Conservation (phyloP, 2,329 filamentous ascomycete genomes). For the Pseudovirgaria hyperparasitica region DNA sequence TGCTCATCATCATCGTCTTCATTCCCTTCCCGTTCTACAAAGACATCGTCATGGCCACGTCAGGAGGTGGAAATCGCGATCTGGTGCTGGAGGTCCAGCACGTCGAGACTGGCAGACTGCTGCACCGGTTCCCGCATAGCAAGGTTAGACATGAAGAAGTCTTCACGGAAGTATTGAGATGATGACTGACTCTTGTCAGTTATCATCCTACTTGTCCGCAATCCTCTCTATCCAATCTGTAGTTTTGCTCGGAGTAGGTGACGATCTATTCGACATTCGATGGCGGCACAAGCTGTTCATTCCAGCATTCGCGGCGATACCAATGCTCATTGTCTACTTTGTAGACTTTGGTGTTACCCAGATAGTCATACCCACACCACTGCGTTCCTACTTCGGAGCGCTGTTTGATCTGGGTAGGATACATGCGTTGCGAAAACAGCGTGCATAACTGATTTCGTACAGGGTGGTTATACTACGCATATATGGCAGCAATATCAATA, state of each 20-base stretch:
- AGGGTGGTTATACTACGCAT: slow-evolving; percentile 66
- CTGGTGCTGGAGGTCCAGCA: slow-evolving; percentile 62
- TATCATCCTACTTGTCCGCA: slow-evolving; percentile 88
- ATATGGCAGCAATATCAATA: slow-evolving; percentile 93
- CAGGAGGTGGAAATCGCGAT: slow-evolving; percentile 83
- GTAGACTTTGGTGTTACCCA: slow-evolving; percentile 97
- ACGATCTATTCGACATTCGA: slow-evolving; percentile 94
- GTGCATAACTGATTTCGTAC: slow-evolving; percentile 1
- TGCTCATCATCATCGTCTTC: slow-evolving; percentile 79
- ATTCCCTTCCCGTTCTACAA: slow-evolving; percentile 98
- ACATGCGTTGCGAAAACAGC: background rate
- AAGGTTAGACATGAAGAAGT: slow-evolving; percentile 45
- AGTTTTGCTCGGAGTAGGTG: slow-evolving; percentile 80
- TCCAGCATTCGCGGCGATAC: slow-evolving; percentile 83
- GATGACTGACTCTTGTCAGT: slow-evolving; percentile 34
- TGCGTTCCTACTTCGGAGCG: slow-evolving; percentile 73
- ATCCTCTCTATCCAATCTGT: slow-evolving; percentile 87
- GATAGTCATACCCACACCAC: slow-evolving; percentile 76
- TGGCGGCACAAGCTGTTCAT: slow-evolving; percentile 99
- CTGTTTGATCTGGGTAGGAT: slow-evolving; percentile 59
- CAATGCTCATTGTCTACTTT: slow-evolving; percentile 92
- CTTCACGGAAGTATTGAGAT: too few species aligned
- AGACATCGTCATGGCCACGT: slow-evolving; percentile 90
- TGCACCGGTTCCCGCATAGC: slow-evolving; percentile 87
- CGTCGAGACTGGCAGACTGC: slow-evolving; percentile 68